A percentile compares a stretch with the other conserved stretches of the same genome.
These are phyloP conservation scores for Scheffersomyces segobiensis DNA, from an alignment of 1,139 yeast genomes.

Conservation along the genomic window DNA sequence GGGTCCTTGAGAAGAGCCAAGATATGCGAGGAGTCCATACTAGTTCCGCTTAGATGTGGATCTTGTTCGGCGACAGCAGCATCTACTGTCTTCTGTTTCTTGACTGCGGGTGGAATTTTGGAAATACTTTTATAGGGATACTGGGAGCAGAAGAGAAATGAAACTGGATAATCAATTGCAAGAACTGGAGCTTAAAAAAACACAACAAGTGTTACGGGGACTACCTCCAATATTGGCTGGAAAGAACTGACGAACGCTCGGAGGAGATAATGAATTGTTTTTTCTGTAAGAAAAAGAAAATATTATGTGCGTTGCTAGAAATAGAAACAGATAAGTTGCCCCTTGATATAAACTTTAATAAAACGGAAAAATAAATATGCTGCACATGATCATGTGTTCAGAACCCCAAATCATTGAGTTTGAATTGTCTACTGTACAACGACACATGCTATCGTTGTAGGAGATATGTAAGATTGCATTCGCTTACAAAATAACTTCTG, in stretches of 20 bases:
- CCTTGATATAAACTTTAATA: background rate
- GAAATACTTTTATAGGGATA: conserved; percentile 1
- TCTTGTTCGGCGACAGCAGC: background rate
- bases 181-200: background rate
- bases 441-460: background rate
- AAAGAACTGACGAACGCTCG: background rate
- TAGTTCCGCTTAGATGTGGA: background rate
- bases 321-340: background rate
- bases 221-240: background rate
- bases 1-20: conserved; percentile 44
- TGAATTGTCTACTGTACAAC: background rate
- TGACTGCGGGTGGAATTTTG: conserved; percentile 10
- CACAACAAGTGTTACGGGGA: background rate
- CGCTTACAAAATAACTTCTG: background rate
- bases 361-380: background rate
- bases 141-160: conserved; percentile 2
- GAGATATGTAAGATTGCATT: background rate
- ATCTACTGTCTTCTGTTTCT: conserved; percentile 7
- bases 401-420: background rate
- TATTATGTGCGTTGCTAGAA: background rate
- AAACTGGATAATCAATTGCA: background rate
- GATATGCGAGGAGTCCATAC: conserved; percentile 35
- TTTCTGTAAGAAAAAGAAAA: background rate
- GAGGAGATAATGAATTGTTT: background rate
- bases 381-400: background rate